Conservation (phyloP, 352 stramenopile genomes). For the Pythium dissotocum region DNA sequence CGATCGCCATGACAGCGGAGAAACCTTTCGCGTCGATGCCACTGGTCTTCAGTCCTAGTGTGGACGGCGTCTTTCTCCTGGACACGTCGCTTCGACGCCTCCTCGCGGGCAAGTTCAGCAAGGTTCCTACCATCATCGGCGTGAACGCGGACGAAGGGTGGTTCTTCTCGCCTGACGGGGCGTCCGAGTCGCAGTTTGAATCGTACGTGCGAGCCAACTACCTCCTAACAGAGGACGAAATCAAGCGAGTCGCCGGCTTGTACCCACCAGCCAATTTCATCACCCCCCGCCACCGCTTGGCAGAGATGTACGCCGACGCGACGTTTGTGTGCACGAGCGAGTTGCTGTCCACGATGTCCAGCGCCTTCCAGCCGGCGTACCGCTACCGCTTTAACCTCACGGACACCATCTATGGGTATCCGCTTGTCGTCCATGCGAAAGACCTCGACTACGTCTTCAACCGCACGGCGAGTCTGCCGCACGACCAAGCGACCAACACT, state of each 20-base stretch:
- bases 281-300: too few species aligned
- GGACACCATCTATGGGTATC: too few species aligned
- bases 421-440: too few species aligned
- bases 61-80: conserved; percentile 10
- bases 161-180: background rate
- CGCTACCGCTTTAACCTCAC: too few species aligned
- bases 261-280: conserved; percentile 12
- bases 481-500: too few species aligned
- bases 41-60: conserved; percentile 5
- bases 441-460: too few species aligned
- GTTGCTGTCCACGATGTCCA: too few species aligned
- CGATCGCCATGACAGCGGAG: too few species aligned
- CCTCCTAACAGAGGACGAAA: background rate
- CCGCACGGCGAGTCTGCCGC: background rate
- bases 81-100: conserved; percentile 6
- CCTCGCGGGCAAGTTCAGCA: conserved; percentile 3
- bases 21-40: background rate
- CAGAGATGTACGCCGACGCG: too few species aligned
- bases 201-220: background rate
- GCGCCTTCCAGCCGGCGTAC: too few species aligned
- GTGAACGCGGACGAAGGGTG: conserved; percentile 24
- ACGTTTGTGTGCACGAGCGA: too few species aligned
- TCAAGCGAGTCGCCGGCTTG: background rate
- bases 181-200: background rate
- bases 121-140: conserved; percentile 13